phyloP scores from a whole-genome alignment of 2,329 filamentous ascomycete genomes.

The Neofusicoccum sp. region DNA sequence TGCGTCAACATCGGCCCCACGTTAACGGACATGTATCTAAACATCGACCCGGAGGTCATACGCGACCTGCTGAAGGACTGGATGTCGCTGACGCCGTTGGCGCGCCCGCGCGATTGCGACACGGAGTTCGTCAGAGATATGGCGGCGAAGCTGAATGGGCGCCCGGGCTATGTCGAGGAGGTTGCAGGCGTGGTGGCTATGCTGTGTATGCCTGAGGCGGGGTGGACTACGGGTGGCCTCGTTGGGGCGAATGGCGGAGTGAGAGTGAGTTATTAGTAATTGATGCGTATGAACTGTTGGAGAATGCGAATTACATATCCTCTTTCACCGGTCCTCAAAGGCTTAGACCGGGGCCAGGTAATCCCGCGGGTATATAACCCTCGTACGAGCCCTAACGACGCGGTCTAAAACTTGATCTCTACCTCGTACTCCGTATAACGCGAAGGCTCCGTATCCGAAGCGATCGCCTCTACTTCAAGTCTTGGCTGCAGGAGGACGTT shows the following conservation, averaged over 20 bases:
- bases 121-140: background rate
- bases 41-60: background rate
- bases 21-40: conserved; percentile 19
- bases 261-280: conserved; percentile 2
- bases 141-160: conserved; percentile 1
- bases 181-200: conserved; percentile 8
- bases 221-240: conserved; percentile 14
- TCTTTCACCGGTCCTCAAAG: too few species aligned
- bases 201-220: background rate
- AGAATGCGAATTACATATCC: too few species aligned
- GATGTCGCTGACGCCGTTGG: background rate
- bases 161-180: conserved; percentile 15
- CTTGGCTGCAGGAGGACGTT: too few species aligned
- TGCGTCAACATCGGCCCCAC: conserved; percentile 18
- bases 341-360: too few species aligned
- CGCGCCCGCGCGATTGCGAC: background rate
- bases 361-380: too few species aligned
- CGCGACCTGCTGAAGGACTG: background rate
- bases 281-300: too few species aligned
- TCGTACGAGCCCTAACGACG: too few species aligned
- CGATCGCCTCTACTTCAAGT: too few species aligned
- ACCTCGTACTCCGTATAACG: too few species aligned
- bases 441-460: too few species aligned
- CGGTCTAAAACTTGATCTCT: too few species aligned
- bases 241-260: conserved; percentile 15